Evolutionary conservation across 2,329 filamentous ascomycete genomes (phyloP).

Genomic region (Penicillium corylophilum): DNA sequence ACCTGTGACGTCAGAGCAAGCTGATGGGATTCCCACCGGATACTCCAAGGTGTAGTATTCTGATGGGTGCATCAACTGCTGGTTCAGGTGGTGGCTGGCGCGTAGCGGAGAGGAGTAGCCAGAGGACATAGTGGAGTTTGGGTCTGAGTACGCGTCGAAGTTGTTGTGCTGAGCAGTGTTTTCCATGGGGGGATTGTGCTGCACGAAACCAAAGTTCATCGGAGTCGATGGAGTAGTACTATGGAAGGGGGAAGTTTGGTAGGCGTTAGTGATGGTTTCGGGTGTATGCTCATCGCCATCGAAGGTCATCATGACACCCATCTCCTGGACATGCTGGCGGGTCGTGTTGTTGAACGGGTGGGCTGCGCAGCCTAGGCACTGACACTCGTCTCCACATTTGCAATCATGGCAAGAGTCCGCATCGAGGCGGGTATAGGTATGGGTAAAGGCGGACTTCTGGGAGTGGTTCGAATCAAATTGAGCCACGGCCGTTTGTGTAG

Average conservation of each 20-base stretch:
- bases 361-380: slow-evolving; percentile 47
- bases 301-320: slow-evolving; percentile 44
- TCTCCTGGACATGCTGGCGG: slow-evolving; percentile 46
- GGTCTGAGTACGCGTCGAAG: slow-evolving; percentile 24
- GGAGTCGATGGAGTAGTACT: slow-evolving; percentile 13
- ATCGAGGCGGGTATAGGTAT: slow-evolving; percentile 3
- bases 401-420: slow-evolving; percentile 37
- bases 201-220: slow-evolving; percentile 18
- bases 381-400: slow-evolving; percentile 46
- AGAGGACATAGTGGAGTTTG: slow-evolving; percentile 19
- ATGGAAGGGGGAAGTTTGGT: slow-evolving; percentile 21
- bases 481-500: slow-evolving; percentile 17
- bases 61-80: slow-evolving; percentile 41
- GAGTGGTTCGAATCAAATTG: slow-evolving; percentile 9
- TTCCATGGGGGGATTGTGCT: slow-evolving; percentile 14
- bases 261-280: slow-evolving; percentile 19
- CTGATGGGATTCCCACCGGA: slow-evolving; percentile 36
- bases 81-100: slow-evolving; percentile 21
- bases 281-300: slow-evolving; percentile 29
- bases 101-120: slow-evolving; percentile 28
- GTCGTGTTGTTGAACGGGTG: slow-evolving; percentile 50
- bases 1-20: slow-evolving; percentile 50
- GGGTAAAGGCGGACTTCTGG: slow-evolving; percentile 10
- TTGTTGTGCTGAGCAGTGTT: slow-evolving; percentile 13
- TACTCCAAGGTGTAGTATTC: slow-evolving; percentile 46